Percentiles rank a stretch among this genome's conserved stretches.
These are phyloP conservation scores for Quercus lobata DNA, from an alignment of 331 rosid species.

Conservation along the genomic window DNA sequence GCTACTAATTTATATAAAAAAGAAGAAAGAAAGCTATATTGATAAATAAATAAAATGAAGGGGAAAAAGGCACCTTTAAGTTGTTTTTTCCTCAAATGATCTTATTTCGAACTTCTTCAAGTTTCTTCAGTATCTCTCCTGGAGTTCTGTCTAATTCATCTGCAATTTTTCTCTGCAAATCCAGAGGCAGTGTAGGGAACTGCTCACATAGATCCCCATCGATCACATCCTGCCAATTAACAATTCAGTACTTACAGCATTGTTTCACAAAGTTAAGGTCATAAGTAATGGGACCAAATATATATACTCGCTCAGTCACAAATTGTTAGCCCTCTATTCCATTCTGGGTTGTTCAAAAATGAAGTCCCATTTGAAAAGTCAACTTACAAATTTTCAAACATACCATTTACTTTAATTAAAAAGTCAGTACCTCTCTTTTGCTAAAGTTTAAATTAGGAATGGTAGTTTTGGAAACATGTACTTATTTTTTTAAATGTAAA, in stretches of 20 bases:
- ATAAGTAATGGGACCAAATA: no score
- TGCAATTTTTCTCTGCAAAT: constrained; percentile 93
- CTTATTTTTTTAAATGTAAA: no score
- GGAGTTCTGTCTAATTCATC: constrained; percentile 97
- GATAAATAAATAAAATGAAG: not conserved
- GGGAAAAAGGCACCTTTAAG: constrained; percentile 24
- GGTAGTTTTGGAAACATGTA: no score
- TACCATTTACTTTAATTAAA: no score
- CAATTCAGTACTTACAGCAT: constrained; percentile 9
- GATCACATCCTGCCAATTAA: constrained; percentile 77
- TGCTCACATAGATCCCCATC: constrained; percentile 99
- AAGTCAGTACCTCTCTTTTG: no score
- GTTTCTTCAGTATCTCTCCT: constrained; percentile 89
- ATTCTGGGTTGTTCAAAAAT: no score
- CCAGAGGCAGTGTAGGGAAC: constrained; percentile 89
- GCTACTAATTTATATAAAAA: not conserved
- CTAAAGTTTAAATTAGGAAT: no score
- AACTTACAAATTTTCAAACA: no score
- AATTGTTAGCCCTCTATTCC: no score
- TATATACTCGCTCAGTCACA: no score
- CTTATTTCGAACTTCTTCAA: constrained; percentile 87
- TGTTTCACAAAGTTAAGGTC: not conserved
- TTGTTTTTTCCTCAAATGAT: constrained; percentile 50
- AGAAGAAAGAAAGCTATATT: not conserved
- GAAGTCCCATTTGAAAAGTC: no score